Conservation (phyloP, 805 yeast species). For the Barnettozyma sucrosica region DNA sequence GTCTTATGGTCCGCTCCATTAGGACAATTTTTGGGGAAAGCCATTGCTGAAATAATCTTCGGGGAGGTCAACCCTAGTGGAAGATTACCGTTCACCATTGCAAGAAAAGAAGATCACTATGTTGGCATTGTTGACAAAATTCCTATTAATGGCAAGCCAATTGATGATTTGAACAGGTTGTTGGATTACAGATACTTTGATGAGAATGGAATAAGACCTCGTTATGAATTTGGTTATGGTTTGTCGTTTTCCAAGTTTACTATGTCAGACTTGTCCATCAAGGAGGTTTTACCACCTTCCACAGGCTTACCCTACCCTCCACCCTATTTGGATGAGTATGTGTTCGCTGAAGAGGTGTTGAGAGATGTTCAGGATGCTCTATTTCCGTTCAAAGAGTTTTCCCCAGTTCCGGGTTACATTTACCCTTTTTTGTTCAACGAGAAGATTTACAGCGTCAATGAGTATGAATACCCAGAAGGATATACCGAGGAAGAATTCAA, state of each 20-base stretch:
- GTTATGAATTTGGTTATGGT: conserved; percentile 51
- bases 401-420: conserved; percentile 49
- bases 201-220: conserved; percentile 47
- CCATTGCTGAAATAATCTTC: conserved; percentile 51
- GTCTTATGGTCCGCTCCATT: conserved; percentile 51
- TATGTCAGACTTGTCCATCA: conserved; percentile 31
- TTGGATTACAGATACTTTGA: conserved; percentile 57
- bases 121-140: conserved; percentile 39
- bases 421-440: conserved; percentile 44
- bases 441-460: conserved; percentile 26
- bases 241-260: conserved; percentile 8
- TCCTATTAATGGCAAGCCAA: conserved; percentile 31
- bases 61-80: conserved; percentile 64
- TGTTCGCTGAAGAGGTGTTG: conserved; percentile 40
- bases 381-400: conserved; percentile 46
- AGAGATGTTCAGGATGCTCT: conserved; percentile 51
- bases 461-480: conserved; percentile 33
- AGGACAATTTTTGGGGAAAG: conserved; percentile 51
- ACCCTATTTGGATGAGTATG: conserved; percentile 38
- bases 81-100: conserved; percentile 56
- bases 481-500: conserved; percentile 28
- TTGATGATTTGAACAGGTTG: conserved; percentile 30
- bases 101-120: conserved; percentile 43
- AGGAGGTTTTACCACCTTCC: conserved; percentile 37
- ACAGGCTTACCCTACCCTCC: conserved; percentile 42